Evolutionary conservation across 768 basidiomycete species (phyloP), one percentile per base, ranked within the genome.

Genomic region (Butyriboletus loyo): DNA sequence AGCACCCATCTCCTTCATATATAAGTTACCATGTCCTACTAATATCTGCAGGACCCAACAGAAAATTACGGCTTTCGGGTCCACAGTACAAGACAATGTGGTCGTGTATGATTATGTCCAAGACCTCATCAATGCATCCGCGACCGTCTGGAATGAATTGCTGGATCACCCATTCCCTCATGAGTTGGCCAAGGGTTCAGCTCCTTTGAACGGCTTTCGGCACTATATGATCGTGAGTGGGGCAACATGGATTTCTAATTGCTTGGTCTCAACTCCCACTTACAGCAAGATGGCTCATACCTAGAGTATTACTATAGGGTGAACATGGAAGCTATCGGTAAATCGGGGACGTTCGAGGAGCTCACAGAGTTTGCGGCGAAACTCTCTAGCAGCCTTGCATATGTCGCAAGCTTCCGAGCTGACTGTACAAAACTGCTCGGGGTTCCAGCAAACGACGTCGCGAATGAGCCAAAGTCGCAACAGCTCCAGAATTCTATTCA

Each of bases 201-300:
- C 35, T 21, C 35, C 43, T 14, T n/a, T n/a, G n/a, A n/a, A n/a
- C n/a, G 49, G 52, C 19, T 53, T 51, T 36, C 38, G 52, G n/a
- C n/a, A n/a, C n/a, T n/a, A n/a, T n/a, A n/a, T n/a, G n/a, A n/a
- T n/a, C n/a, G n/a, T n/a, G n/a, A n/a, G n/a, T n/a, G n/a, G n/a
- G n/a, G n/a, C n/a, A n/a, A n/a, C n/a, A n/a, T n/a, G n/a, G n/a
- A n/a, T n/a, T n/a, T n/a, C n/a, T n/a, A n/a, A n/a, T 27, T 5
- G 27, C 27, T 8, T 27, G 5, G 27, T 27, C 27, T 27, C 27
- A 27, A 27, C n/a, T 7, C n/a, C n/a, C 21, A 22, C 3, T 11
- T 10, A 30, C 28, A 53, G 52, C 52, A 53, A 52, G 49, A 53
- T 27, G 49, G 35, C n/a, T 13, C 28, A 5, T 52, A 53, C 41